Evolutionary conservation across 2,329 filamentous ascomycete genomes (phyloP).

Genomic region (Trichophyton benhamiae): DNA sequence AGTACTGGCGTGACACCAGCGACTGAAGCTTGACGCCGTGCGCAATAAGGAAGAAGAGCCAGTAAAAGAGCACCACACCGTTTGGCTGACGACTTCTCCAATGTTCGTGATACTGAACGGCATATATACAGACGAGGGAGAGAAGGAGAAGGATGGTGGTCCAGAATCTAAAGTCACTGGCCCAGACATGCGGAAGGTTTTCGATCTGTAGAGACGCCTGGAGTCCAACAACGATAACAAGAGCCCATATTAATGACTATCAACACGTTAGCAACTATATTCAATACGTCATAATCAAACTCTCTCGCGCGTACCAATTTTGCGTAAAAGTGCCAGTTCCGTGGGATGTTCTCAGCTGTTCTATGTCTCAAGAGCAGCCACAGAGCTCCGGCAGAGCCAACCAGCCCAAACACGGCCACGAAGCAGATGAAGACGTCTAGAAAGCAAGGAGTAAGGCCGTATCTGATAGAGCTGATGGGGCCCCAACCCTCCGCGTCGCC

Average conservation of each 20-base stretch:
- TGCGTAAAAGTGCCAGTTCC: constrained; percentile 84
- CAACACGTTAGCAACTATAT: not conserved
- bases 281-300: not conserved
- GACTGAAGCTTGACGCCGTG: constrained; percentile 76
- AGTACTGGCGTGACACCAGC: constrained; percentile 64
- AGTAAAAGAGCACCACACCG: constrained; percentile 81
- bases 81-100: constrained; percentile 72
- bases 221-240: constrained; percentile 55
- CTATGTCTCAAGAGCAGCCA: constrained; percentile 67
- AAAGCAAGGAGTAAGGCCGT: constrained; percentile 96
- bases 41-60: constrained; percentile 71
- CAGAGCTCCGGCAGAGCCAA: constrained; percentile 64
- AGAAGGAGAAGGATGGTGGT: constrained; percentile 59
- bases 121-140: constrained; percentile 62
- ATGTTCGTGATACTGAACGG: constrained; percentile 78
- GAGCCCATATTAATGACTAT: constrained; percentile 51
- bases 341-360: constrained; percentile 53
- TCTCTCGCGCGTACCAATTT: constrained; percentile 57
- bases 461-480: constrained; percentile 71
- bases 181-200: constrained; percentile 57
- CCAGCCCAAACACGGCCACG: constrained; percentile 65
- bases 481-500: constrained; percentile 91
- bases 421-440: constrained; percentile 77
- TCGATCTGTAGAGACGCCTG: constrained; percentile 68
- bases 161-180: constrained; percentile 74